Conservation (phyloP, 768 basidiomycete species). For the Hypholoma fasciculare region DNA sequence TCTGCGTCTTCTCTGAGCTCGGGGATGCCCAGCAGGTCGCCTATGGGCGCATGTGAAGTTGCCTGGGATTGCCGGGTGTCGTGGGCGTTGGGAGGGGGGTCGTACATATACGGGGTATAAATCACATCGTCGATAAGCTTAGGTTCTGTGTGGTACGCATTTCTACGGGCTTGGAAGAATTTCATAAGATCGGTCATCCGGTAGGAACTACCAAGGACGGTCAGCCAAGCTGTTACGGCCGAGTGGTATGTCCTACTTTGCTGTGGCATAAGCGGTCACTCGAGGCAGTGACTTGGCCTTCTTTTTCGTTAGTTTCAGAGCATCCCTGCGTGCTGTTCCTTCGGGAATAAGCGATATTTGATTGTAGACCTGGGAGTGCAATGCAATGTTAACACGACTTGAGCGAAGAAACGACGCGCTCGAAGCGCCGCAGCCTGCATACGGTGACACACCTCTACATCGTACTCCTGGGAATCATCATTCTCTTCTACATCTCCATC, state of each 20-base stretch:
- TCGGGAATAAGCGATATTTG: constrained; percentile 94
- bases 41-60: constrained; percentile 43
- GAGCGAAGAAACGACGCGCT: neutral
- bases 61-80: constrained; percentile 24
- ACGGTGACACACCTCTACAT: constrained; percentile 53
- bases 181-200: constrained; percentile 84
- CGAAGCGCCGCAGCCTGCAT: neutral
- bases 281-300: constrained; percentile 90
- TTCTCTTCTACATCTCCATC: constrained; percentile 69
- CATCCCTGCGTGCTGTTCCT: constrained; percentile 91
- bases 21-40: constrained; percentile 78
- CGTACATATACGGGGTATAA: constrained; percentile 89
- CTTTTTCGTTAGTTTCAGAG: constrained; percentile 87
- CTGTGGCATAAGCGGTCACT: constrained; percentile 96
- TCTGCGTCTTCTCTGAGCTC: constrained; percentile 51
- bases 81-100: constrained; percentile 42
- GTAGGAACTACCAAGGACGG: constrained; percentile 63
- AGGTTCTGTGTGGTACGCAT: constrained; percentile 83
- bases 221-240: neutral
- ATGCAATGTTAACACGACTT: neutral
- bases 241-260: constrained; percentile 53
- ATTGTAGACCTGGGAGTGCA: constrained; percentile 71
- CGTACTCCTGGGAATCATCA: constrained; percentile 58
- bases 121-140: constrained; percentile 91
- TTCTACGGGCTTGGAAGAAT: constrained; percentile 83